A percentile compares a stretch with the other conserved stretches of the same genome.
Evolutionary conservation across 139 green algal species (phyloP).

Genomic region (Microglena sp.): DNA sequence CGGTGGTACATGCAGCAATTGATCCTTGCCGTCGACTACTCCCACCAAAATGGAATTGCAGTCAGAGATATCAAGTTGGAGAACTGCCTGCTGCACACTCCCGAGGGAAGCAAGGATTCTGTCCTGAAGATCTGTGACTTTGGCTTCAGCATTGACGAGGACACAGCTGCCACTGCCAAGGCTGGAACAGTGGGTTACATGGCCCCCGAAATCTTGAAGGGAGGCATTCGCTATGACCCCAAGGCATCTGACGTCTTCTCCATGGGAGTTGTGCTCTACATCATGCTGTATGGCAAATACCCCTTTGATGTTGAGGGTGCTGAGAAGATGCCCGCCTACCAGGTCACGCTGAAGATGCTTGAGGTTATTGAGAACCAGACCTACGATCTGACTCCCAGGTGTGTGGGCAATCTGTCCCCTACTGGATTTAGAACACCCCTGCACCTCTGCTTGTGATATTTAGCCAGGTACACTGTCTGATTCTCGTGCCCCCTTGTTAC

Average conservation of each 20-base stretch:
- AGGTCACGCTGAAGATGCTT: no score
- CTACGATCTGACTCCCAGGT: no score
- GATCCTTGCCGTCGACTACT: conserved; percentile 89
- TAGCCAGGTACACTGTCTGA: no score
- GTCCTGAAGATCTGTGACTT: conserved; percentile 97
- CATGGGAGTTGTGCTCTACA: conserved; percentile 67
- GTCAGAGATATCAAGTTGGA: conserved; percentile 92
- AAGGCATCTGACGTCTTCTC: conserved; percentile 21
- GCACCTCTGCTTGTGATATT: no score
- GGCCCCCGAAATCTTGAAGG: conserved; percentile 75
- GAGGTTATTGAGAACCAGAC: no score
- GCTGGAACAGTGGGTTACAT: conserved; percentile 94
- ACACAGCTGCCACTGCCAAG: conserved; percentile 65
- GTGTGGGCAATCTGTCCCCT: no score
- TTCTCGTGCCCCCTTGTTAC: no score
- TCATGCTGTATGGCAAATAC: conserved; percentile 47
- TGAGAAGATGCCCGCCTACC: conserved; percentile 1
- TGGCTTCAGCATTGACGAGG: conserved; percentile 72
- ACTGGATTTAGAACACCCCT: no score
- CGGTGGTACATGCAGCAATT: conserved; percentile 91
- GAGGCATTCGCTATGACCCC: background rate
- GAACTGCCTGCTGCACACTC: conserved; percentile 89
- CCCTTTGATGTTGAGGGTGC: conserved; percentile 12
- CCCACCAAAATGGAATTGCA: conserved; percentile 51
- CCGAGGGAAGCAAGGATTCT: conserved; percentile 43